These are phyloP conservation scores for Begonia masoniana DNA, from an alignment of 306 rosid genomes.

Conservation along the genomic window DNA sequence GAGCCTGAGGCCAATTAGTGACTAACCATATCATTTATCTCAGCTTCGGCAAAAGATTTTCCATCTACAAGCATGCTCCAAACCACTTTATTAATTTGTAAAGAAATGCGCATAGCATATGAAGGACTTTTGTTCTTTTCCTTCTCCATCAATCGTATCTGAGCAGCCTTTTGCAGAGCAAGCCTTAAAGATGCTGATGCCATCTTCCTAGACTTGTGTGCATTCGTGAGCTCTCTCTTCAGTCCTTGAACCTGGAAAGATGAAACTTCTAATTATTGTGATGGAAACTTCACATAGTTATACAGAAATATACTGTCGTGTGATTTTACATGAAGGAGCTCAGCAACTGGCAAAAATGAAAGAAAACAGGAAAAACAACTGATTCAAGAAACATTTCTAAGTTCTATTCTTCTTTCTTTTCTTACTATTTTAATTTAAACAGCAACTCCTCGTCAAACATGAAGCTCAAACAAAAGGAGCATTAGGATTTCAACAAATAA, in stretches of 20 bases:
- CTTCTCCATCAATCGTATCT: conserved; percentile 74
- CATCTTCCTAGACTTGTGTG: conserved; percentile 67
- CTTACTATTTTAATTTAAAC: too few relatives aligned
- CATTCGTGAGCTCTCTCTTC: conserved; percentile 66
- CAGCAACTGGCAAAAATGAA: too few relatives aligned
- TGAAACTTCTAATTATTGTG: background rate
- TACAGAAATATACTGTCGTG: too few relatives aligned
- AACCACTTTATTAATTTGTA: conserved; percentile 81
- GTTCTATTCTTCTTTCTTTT: too few relatives aligned
- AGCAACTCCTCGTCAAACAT: too few relatives aligned
- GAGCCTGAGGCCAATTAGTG: background rate
- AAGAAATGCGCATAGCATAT: conserved; percentile 91
- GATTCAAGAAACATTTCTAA: too few relatives aligned
- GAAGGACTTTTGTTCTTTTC: conserved; percentile 98
- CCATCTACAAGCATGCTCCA: conserved; percentile 99
- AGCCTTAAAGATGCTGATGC: conserved; percentile 76
- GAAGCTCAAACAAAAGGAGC: too few relatives aligned
- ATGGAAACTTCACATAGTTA: too few relatives aligned
- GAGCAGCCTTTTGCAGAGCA: conserved; percentile 90
- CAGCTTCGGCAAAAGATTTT: conserved; percentile 96
- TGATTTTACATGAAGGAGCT: too few relatives aligned
- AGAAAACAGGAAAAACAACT: too few relatives aligned
- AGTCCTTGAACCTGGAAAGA: conserved; percentile 78
- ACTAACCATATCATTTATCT: conserved; percentile 95
- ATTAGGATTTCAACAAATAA: too few relatives aligned